Conservation (phyloP, 805 yeast genomes). For the Lachancea nothofagi region DNA sequence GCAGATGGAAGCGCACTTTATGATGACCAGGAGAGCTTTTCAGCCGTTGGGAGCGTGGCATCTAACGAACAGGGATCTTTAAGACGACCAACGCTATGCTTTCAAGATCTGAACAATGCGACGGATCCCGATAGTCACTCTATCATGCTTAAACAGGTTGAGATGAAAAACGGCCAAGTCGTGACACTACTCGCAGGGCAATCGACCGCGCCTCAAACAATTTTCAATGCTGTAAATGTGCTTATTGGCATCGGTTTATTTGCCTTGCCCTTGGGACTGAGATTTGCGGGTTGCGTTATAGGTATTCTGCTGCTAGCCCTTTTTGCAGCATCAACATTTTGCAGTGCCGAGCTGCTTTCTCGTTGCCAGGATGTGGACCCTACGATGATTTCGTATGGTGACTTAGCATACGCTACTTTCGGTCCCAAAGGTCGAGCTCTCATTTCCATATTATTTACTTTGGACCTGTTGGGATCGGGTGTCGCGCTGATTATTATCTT, state of each 20-base stretch:
- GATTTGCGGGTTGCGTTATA: constrained; percentile 62
- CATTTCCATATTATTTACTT: constrained; percentile 66
- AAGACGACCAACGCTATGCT: constrained; percentile 38
- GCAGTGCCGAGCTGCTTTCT: constrained; percentile 72
- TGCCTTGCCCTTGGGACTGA: constrained; percentile 65
- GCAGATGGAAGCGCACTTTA: constrained; percentile 16
- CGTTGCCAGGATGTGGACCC: constrained; percentile 75
- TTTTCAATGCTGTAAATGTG: constrained; percentile 72
- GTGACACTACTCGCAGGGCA: constrained; percentile 74
- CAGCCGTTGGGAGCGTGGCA: constrained; percentile 34
- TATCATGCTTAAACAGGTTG: constrained; percentile 54
- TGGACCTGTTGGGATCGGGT: constrained; percentile 76
- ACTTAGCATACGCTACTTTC: constrained; percentile 79
- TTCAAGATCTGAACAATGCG: constrained; percentile 38
- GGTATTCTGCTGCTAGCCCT: constrained; percentile 54
- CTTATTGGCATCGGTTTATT: constrained; percentile 71
- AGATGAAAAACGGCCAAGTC: constrained; percentile 62
- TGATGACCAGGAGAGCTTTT: constrained; percentile 40
- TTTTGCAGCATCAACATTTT: constrained; percentile 64
- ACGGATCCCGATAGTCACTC: constrained; percentile 43
- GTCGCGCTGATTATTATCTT: constrained; percentile 76
- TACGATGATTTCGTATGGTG: constrained; percentile 81
- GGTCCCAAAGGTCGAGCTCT: constrained; percentile 70
- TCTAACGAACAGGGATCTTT: constrained; percentile 26
- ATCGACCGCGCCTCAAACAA: constrained; percentile 72